These are phyloP conservation scores for Trichoderma sp. DNA, from an alignment of 2,329 filamentous ascomycete species.

Conservation along the genomic window DNA sequence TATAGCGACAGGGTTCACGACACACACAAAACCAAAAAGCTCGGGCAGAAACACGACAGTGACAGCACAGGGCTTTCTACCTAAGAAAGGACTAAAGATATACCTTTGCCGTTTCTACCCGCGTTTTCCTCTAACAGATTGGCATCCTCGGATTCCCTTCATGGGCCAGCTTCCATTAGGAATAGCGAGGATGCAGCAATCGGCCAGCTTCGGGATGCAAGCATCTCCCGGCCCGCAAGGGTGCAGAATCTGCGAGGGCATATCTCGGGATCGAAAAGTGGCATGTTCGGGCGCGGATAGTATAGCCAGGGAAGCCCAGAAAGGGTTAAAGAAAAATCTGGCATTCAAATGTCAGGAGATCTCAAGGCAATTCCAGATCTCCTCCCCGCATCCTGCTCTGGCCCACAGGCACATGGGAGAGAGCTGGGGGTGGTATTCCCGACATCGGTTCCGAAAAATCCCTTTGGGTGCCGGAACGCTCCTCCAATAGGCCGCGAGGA, in stretches of 20 bases:
- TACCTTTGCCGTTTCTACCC: conserved; percentile 1
- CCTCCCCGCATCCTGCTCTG: conserved; percentile 17
- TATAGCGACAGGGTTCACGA: neutral
- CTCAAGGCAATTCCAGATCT: neutral
- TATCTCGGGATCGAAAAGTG: neutral
- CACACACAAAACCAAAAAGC: neutral
- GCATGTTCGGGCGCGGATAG: neutral
- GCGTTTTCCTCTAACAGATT: neutral
- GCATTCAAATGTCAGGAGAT: neutral
- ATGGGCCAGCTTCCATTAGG: neutral
- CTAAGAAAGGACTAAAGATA: neutral
- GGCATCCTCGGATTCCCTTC: neutral
- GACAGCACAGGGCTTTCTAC: neutral
- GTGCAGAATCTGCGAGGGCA: neutral
- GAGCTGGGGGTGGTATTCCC: conserved; percentile 14
- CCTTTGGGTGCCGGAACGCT: conserved; percentile 24
- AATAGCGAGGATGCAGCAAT: neutral
- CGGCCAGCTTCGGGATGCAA: conserved; percentile 12
- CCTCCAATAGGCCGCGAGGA: conserved; percentile 23
- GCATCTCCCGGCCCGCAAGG: neutral
- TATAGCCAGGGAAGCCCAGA: neutral
- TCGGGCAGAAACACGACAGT: neutral
- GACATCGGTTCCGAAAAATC: conserved; percentile 27
- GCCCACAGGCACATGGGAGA: conserved; percentile 19
- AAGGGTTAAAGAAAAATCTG: neutral